Evolutionary conservation across 352 stramenopile species (phyloP), one percentile per base, ranked within the genome.

Genomic region (Thalassiosira exigua): DNA sequence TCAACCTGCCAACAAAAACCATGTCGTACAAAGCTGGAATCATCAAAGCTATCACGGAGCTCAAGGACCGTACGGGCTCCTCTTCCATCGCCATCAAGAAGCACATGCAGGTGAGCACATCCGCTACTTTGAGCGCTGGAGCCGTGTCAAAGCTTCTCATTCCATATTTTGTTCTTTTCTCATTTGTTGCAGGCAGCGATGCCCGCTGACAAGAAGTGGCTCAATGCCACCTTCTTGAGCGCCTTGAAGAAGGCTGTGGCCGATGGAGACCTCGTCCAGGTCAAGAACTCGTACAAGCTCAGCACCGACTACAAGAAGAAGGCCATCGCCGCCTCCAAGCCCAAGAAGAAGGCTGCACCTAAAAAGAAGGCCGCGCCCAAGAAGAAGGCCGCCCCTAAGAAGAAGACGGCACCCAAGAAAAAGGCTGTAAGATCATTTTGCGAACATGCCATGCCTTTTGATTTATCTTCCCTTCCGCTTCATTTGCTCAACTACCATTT

Each of bases 271-370:
- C 91, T 98, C 2, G 89, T 98, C 29, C 88, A 95, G 48, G 92
- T 97, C 21, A 98, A 98, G 90, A 93, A 92, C 51, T 97, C 94
- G 61, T 98, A 96, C 91, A 98, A 98, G 88, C 90, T 98, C n/a
- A 92, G 93, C 0, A 75, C 94, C 21, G 93, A 95, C 2, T 92
- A 95, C 85, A 98, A 97, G 89, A 97, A 97, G 88, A 77, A 67
- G 26, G 22, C 36, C 26, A 60, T 42, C 54, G 30, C 48, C 5
- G 60, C 65, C 17, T 11, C 53, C 22, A 36, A 54, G 22, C 44
- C 66, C 24, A 85, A 85, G 76, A 44, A 44, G 36, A 44, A 44
- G 36, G 36, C 36, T 14, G 36, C 36, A 14, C 36, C 36, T 14
- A 44, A 44, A 44, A 44, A 44, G 36, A 44, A 44, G 36, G 36